Base-by-base conservation (phyloP, 2,329 filamentous ascomycete genomes). In the Paraconiothyrium brasiliense region DNA sequence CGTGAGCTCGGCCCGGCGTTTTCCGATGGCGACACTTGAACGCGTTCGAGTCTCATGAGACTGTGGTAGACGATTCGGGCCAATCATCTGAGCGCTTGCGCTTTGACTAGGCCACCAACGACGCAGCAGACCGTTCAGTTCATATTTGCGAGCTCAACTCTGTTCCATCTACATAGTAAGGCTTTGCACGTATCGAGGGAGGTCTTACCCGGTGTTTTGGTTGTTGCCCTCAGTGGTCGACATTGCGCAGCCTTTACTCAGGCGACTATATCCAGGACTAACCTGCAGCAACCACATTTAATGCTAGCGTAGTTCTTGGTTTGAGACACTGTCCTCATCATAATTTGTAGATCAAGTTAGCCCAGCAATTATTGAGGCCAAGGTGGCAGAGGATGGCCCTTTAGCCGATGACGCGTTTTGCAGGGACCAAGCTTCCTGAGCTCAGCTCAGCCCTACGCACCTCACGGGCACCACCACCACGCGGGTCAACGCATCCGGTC, bases 11-110 rank as follows among this genome's bases (percentile, higher is more conserved):
- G 54, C 41, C 54, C 54, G 54, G 43, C 5, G 9, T n/a, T 48
- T 56, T 47, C 54, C 54, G 54, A 47, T 47, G 43, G 32, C 20
- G 30, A 56, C 10, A 10, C 30, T n/a, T 56, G 43, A 47, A 47
- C 11, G 30, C 52, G n/a, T 24, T 13, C 16, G 27, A 34, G 41
- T 46, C 52, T 35, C 27, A 27, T 55, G n/a, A 46, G 54, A n/a
- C 30, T 32, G 50, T 41, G 52, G 24, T 16, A 27, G 27, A 22
- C 24, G 46, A 5, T 10, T 30, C 20, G 32, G 2, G 11, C 48
- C 48, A 51, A 14, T 51, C 32, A 51, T 51, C 24, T n/a, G 20
- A 27, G 9, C 11, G 24, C 16, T 20, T 30, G 27, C 27, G 27
- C 2, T n/a, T 41, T 4, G 16, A 4, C 16, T n/a, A n/a, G 7